Percentiles rank a stretch among this genome's conserved stretches.
Evolutionary conservation across 1,139 yeast genomes (phyloP).

Genomic region (Blastobotrys malaysiensis): DNA sequence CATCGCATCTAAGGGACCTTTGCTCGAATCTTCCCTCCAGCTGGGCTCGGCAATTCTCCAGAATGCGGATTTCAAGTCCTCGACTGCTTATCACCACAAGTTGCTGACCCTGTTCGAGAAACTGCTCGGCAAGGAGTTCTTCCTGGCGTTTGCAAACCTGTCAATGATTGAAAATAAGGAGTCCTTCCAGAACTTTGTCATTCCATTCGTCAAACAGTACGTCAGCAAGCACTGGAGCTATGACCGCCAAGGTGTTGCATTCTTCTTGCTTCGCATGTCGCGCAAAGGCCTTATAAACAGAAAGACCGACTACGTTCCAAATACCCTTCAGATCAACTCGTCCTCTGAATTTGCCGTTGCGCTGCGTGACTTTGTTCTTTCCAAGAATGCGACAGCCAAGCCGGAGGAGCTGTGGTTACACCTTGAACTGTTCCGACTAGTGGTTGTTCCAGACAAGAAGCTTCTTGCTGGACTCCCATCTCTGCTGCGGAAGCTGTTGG

Average conservation of each 20-base stretch:
- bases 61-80: conserved; percentile 23
- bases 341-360: conserved; percentile 4
- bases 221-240: conserved; percentile 14
- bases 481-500: background rate
- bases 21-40: conserved; percentile 1
- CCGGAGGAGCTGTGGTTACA: conserved; percentile 17
- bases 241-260: conserved; percentile 13
- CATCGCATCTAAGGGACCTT: background rate
- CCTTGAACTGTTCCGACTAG: conserved; percentile 14
- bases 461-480: conserved; percentile 1
- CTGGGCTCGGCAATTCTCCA: conserved; percentile 14
- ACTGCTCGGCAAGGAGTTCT: conserved; percentile 11
- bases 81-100: conserved; percentile 19
- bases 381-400: background rate
- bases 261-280: conserved; percentile 12
- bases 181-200: conserved; percentile 21
- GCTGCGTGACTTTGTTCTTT: background rate
- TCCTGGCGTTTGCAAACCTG: conserved; percentile 36
- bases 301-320: conserved; percentile 3
- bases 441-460: conserved; percentile 4
- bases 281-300: conserved; percentile 10
- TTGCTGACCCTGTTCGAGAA: conserved; percentile 12
- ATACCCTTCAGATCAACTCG: conserved; percentile 8
- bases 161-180: conserved; percentile 33
- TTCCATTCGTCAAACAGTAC: conserved; percentile 19